Base-by-base conservation (phyloP, 805 yeast species). In the Saccharomyces mikatae region DNA sequence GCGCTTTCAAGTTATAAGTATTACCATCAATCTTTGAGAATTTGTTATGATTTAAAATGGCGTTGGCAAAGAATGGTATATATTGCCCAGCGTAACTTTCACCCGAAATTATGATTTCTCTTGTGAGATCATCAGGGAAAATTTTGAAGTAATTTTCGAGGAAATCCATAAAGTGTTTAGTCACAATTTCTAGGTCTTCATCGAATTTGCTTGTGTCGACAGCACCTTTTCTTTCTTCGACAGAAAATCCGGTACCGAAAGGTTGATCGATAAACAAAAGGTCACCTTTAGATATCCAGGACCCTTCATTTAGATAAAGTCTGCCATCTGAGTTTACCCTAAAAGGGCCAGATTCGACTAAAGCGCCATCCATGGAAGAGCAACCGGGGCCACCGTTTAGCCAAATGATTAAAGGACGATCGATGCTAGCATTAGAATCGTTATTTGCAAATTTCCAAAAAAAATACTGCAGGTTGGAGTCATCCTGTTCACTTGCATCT, bases 321-420 rank as follows among this genome's bases (percentile, higher is more conserved):
- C 76, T 67, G 2, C 74, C 76, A 8, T 78, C 64, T 0, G 66
- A 60, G 59, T 74, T 71, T 21, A 89, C 78, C 52, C 96, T 76
- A 47, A 89, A 80, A 0, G 99, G 98, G 0, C 99, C 99, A 2
- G 84, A 73, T 69, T 94, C 99, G 81, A 91, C 81, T 59, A 94
- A 67, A 0, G 96, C 96, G 14, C 99, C 99, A 71, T 94, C 99
- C 94, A 92, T 83, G 0, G 97, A 90, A 1, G 97, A 90, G 69
- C 99, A 94, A 0, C 99, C 99, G 0, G 99, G 99, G 0, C 99
- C 99, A 44, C 99, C 99, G 68, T 94, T 94, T 24, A 94, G 76
- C 98, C 99, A 94, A 53, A 94, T 77, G 8, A 86, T 77, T 24
- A 87, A 76, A 58, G 76, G 77, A 59, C 76, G 72, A 44, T 62